These are phyloP conservation scores for Epichloe sp. DNA, from an alignment of 2,329 filamentous ascomycete genomes.

Conservation along the genomic window DNA sequence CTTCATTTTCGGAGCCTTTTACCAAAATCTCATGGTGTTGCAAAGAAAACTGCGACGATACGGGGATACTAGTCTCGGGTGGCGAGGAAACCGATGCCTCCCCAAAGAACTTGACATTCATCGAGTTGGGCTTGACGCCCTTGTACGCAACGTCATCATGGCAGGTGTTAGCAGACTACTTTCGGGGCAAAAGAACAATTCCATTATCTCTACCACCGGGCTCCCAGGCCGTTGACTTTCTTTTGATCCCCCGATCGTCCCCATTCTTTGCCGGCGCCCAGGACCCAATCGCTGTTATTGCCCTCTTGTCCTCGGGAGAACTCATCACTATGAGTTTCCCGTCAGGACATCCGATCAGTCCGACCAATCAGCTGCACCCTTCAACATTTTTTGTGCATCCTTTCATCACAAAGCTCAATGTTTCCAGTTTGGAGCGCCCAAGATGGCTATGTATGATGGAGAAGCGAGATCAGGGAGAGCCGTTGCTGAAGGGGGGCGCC, in stretches of 20 bases:
- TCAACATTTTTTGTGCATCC: slow-evolving; percentile 79
- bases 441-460: slow-evolving; percentile 90
- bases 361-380: slow-evolving; percentile 84
- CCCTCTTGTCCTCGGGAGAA: slow-evolving; percentile 73
- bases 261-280: slow-evolving; percentile 81
- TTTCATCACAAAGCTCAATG: slow-evolving; percentile 60
- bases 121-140: slow-evolving; percentile 81
- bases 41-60: slow-evolving; percentile 88
- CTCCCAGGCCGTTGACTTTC: slow-evolving; percentile 66
- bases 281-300: slow-evolving; percentile 77
- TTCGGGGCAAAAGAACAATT: slow-evolving; percentile 60
- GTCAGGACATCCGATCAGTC: slow-evolving; percentile 77
- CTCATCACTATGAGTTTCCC: slow-evolving; percentile 84
- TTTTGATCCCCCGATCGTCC: slow-evolving; percentile 66
- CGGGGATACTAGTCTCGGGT: slow-evolving; percentile 73
- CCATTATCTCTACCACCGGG: slow-evolving; percentile 65
- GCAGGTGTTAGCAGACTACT: slow-evolving; percentile 68
- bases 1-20: slow-evolving; percentile 59
- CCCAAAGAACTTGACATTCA: slow-evolving; percentile 71
- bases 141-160: slow-evolving; percentile 85
- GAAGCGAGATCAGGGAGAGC: slow-evolving; percentile 63
- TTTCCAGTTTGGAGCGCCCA: slow-evolving; percentile 63
- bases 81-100: slow-evolving; percentile 55
- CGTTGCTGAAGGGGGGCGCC: slow-evolving; percentile 71
- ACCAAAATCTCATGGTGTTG: slow-evolving; percentile 82